These are phyloP conservation scores for Penicillium longicatenatum DNA, from an alignment of 495 filamentous ascomycete species.

Conservation along the genomic window DNA sequence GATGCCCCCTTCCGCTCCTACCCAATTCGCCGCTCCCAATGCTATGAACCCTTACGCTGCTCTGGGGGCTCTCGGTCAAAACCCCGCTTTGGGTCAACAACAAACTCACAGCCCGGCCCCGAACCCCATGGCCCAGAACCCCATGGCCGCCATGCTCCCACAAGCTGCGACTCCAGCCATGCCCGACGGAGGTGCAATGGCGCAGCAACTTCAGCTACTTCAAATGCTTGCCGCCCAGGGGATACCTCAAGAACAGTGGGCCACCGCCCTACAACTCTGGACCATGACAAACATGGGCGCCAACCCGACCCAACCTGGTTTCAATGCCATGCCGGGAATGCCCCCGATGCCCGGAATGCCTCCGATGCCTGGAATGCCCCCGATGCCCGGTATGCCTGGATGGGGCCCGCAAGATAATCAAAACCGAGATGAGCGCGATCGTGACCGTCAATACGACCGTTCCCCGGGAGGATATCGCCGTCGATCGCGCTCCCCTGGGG, in stretches of 20 bases:
- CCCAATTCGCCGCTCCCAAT: constrained; percentile 56
- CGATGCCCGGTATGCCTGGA: constrained; percentile 34
- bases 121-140: constrained; percentile 46
- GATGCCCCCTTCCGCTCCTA: constrained; percentile 52
- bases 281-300: constrained; percentile 39
- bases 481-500: constrained; percentile 71
- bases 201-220: constrained; percentile 65
- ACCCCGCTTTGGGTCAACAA: constrained; percentile 49
- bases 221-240: constrained; percentile 60
- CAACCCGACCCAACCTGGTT: constrained; percentile 34
- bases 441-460: constrained; percentile 56
- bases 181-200: constrained; percentile 43
- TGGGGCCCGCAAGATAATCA: constrained; percentile 45
- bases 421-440: constrained; percentile 65
- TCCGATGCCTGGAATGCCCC: background rate
- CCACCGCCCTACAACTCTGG: constrained; percentile 51
- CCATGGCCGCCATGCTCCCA: constrained; percentile 50
- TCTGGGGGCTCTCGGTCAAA: constrained; percentile 39
- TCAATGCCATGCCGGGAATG: constrained; percentile 24
- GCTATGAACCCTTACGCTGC: constrained; percentile 53
- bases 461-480: constrained; percentile 65
- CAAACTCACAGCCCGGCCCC: constrained; percentile 47
- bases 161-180: constrained; percentile 39
- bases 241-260: constrained; percentile 64
- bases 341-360: background rate